These are phyloP conservation scores for Sporothrix phasma DNA, from an alignment of 2,329 filamentous ascomycete genomes.

Conservation along the genomic window DNA sequence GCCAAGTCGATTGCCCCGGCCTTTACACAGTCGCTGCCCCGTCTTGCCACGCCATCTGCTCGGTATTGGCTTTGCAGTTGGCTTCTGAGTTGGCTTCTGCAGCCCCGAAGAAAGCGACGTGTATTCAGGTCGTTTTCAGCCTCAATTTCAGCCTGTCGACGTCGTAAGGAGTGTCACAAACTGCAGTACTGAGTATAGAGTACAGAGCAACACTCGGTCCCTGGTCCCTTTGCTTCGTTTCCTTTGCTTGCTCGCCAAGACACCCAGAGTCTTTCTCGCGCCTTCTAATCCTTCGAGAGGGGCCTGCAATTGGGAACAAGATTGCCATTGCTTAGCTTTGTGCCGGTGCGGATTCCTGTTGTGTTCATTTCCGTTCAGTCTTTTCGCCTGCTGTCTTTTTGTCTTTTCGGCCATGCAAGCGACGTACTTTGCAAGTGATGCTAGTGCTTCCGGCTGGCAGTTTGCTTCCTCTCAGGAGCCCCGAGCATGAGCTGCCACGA, in stretches of 20 bases:
- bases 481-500: not conserved
- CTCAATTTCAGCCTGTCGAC: not conserved
- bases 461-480: not conserved
- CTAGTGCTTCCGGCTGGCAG: not conserved
- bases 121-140: not conserved
- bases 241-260: not conserved
- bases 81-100: not conserved
- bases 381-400: too few species aligned
- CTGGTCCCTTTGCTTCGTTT: not conserved
- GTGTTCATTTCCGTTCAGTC: too few species aligned
- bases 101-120: too few species aligned
- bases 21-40: not conserved
- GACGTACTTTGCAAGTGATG: too few species aligned
- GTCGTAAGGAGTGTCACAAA: too few species aligned
- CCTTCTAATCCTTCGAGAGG: not conserved
- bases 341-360: not conserved
- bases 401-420: not conserved
- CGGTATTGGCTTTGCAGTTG: not conserved
- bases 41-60: not conserved
- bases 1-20: not conserved
- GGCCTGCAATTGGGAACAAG: not conserved
- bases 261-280: not conserved
- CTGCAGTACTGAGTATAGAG: too few species aligned
- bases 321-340: not conserved
- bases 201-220: too few species aligned